phyloP scores from a whole-genome alignment of 257 asterid genomes.

The Nemophila menziesii region DNA sequence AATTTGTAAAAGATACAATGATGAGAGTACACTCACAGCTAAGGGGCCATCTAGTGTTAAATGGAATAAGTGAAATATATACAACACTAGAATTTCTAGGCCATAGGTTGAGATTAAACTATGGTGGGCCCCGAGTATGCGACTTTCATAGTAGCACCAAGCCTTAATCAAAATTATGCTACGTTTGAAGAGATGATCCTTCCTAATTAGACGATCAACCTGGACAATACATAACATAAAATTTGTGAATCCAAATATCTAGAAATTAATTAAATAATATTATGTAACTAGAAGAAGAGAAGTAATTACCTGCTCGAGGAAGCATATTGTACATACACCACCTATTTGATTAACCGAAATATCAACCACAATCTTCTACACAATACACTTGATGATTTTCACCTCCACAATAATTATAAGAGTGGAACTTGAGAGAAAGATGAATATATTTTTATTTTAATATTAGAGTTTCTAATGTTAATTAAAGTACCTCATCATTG shows the following conservation, averaged over 20 bases:
- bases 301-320: conserved; percentile 58
- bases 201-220: conserved; percentile 77
- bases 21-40: conserved; percentile 59
- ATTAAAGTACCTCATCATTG: too few relatives aligned
- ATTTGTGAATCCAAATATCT: not conserved
- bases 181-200: conserved; percentile 70
- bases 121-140: conserved; percentile 85
- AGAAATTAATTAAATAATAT: conserved; percentile 1
- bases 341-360: conserved; percentile 65
- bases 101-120: conserved; percentile 94
- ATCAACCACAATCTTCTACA: conserved; percentile 53
- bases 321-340: conserved; percentile 61
- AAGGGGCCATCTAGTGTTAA: conserved; percentile 72
- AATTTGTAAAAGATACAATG: not conserved
- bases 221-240: conserved; percentile 20
- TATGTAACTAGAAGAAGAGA: not conserved
- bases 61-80: conserved; percentile 77
- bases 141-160: conserved; percentile 98
- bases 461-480: too few relatives aligned
- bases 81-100: conserved; percentile 75
- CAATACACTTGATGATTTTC: conserved; percentile 59
- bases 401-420: too few relatives aligned
- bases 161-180: conserved; percentile 83
- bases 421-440: too few relatives aligned
- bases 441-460: too few relatives aligned